A percentile compares a stretch with the other conserved stretches of the same genome.
Conservation (phyloP, 2,329 filamentous ascomycete genomes). For the Fusarium piperis region DNA sequence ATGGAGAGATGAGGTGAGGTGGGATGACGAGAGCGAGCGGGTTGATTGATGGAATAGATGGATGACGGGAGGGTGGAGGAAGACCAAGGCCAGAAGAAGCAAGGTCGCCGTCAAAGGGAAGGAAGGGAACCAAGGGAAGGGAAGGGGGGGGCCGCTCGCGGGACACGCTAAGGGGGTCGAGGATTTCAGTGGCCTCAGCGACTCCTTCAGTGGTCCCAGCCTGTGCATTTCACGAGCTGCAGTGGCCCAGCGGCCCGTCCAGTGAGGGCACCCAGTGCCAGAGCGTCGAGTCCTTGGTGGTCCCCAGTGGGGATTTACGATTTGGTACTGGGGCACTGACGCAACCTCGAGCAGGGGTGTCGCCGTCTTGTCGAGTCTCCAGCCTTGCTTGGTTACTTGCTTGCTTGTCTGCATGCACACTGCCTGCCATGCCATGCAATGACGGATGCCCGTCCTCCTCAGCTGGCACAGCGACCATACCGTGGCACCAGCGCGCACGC, state of each 20-base stretch:
- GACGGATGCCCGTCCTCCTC: neutral
- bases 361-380: conserved; percentile 6
- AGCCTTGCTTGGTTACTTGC: conserved; percentile 2
- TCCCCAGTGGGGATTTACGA: conserved; percentile 24
- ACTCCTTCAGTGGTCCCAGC: conserved; percentile 29
- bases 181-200: conserved; percentile 27
- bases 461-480: conserved; percentile 10
- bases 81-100: conserved; percentile 30
- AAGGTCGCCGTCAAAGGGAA: conserved; percentile 17
- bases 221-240: conserved; percentile 35
- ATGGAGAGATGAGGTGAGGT: conserved; percentile 23
- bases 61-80: conserved; percentile 39
- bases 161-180: conserved; percentile 30
- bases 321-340: conserved; percentile 32
- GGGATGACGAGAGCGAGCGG: conserved; percentile 23
- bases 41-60: conserved; percentile 27
- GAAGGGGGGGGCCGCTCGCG: conserved; percentile 10
- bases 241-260: conserved; percentile 26
- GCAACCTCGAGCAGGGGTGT: conserved; percentile 20
- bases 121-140: neutral
- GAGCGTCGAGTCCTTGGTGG: conserved; percentile 18
- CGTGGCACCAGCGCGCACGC: conserved; percentile 7
- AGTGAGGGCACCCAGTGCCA: conserved; percentile 20
- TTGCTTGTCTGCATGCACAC: conserved; percentile 13
- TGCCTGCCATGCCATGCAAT: conserved; percentile 20